Conservation (phyloP, 1,139 yeast genomes). For the Geotrichum reessii region DNA sequence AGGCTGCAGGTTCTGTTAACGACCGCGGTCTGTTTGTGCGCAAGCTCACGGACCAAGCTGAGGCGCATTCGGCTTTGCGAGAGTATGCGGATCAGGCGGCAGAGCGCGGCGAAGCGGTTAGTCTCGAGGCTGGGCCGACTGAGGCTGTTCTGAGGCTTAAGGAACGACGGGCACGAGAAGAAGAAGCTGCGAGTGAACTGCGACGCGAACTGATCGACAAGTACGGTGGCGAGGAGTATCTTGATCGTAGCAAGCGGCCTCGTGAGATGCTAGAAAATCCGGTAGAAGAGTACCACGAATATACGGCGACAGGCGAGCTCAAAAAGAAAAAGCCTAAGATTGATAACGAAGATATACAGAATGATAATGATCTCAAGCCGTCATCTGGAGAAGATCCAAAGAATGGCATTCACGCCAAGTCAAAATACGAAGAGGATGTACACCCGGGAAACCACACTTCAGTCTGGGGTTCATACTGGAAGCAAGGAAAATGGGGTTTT, state of each 20-base stretch:
- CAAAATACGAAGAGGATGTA: constrained; percentile 41
- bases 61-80: constrained; percentile 41
- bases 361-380: constrained; percentile 10
- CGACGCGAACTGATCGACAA: constrained; percentile 34
- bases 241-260: constrained; percentile 24
- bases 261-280: constrained; percentile 27
- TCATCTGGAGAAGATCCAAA: constrained; percentile 1
- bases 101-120: constrained; percentile 41
- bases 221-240: constrained; percentile 38
- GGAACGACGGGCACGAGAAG: constrained; percentile 40
- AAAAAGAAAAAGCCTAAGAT: constrained; percentile 11
- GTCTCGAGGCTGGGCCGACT: constrained; percentile 58
- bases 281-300: constrained; percentile 24
- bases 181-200: constrained; percentile 27
- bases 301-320: constrained; percentile 27
- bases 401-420: constrained; percentile 16
- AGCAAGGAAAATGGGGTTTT: constrained; percentile 48
- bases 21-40: constrained; percentile 52
- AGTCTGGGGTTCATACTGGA: constrained; percentile 48
- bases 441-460: constrained; percentile 40
- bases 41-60: constrained; percentile 48
- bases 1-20: constrained; percentile 44
- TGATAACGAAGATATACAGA: constrained; percentile 15
- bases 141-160: constrained; percentile 41
- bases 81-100: constrained; percentile 50